Conservation (phyloP, 2,329 filamentous ascomycete species). For the Sclerotinia borealis region DNA sequence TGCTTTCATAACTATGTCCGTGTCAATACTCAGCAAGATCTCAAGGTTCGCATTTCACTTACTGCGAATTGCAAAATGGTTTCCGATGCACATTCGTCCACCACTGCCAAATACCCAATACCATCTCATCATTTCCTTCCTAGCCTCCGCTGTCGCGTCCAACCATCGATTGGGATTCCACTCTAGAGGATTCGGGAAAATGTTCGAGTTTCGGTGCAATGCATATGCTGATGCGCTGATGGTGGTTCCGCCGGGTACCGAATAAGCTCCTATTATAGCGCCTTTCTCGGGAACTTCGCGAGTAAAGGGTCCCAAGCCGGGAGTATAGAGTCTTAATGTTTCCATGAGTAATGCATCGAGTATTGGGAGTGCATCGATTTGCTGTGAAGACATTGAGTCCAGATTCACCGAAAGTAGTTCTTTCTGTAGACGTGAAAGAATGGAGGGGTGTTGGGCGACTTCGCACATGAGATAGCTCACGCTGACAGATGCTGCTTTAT, state of each 20-base stretch:
- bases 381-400: constrained; percentile 16
- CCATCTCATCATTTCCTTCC: constrained; percentile 41
- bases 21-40: background rate
- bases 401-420: background rate
- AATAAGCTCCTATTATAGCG: background rate
- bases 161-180: constrained; percentile 44
- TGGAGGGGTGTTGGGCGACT: constrained; percentile 38
- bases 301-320: constrained; percentile 46
- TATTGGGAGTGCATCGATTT: constrained; percentile 43
- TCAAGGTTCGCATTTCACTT: constrained; percentile 16
- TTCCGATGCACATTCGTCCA: constrained; percentile 59
- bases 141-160: constrained; percentile 32
- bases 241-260: constrained; percentile 9
- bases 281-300: constrained; percentile 31
- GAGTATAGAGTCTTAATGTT: constrained; percentile 47
- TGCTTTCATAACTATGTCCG: constrained; percentile 59
- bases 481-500: constrained; percentile 66
- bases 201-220: constrained; percentile 17
- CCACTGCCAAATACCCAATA: constrained; percentile 64
- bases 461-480: constrained; percentile 57
- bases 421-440: constrained; percentile 20
- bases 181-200: constrained; percentile 41
- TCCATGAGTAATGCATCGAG: constrained; percentile 51
- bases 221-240: constrained; percentile 11
- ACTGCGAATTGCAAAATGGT: constrained; percentile 55